Evolutionary conservation across 2,329 filamentous ascomycete genomes (phyloP), one percentile per base, ranked within the genome.

Genomic region (Aspergillus sojae): DNA sequence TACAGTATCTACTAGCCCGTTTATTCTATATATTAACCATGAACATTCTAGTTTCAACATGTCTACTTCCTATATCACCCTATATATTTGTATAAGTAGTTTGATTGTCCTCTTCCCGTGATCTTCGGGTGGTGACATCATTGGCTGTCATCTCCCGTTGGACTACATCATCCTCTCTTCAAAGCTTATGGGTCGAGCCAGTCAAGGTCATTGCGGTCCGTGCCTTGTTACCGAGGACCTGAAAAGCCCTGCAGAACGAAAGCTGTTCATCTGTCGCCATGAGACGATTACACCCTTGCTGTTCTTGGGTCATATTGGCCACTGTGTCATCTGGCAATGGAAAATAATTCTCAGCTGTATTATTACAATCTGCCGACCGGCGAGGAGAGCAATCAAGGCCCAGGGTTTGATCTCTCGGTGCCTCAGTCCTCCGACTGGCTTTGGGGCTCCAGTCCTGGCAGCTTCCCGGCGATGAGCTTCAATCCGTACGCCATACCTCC

Each of bases 371-470:
- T 41, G 16, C 39, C 19, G 32, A 39, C 34, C 32, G 45, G n/a
- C 48, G 26, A 56, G 21, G 10, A 16, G 14, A 57, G 45, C 34
- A 50, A 30, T 55, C 66, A 2, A 48, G 12, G 45, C 45, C 12
- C 21, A 28, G n/a, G n/a, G 9, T 26, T 19, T 10, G 58, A 61
- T 32, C 23, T 26, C 19, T 30, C 62, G 14, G 57, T 26, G 19
- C 45, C 39, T 11, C 56, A 28, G 26, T 23, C 62, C 19, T 60
- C 57, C 6, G 60, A 63, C 21, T 68, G 67, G 67, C 30, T 60
- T n/a, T 68, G 60, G 65, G 52, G 55, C 21, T 10, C 64, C 14
- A 62, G 58, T 23, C 41, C 61, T 5, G 52, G 45, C 28, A 54
- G 41, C 28, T 16, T 61, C 2, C 62, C 62, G 4, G 56, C 32